A percentile compares a stretch with the other conserved stretches of the same genome.
Evolutionary conservation across 192 early-diverging fungal species (phyloP).

Genomic region (Spinellus fusiger): DNA sequence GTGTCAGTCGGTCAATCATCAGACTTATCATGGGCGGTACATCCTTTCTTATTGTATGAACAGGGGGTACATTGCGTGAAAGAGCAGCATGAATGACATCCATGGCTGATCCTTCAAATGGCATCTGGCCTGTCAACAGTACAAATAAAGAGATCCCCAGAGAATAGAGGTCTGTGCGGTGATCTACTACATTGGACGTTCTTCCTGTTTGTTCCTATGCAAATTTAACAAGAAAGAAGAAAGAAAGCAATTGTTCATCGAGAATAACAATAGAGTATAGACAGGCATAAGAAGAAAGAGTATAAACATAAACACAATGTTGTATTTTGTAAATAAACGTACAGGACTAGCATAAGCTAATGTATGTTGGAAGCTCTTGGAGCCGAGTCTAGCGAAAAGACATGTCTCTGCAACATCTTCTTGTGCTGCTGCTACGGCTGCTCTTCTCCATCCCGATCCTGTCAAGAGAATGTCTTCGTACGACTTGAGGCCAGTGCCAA

Average conservation of each 20-base stretch:
- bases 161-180: conserved; percentile 23
- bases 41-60: conserved; percentile 11
- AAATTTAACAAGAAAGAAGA: background rate
- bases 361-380: conserved; percentile 1
- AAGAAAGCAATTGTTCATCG: background rate
- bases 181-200: conserved; percentile 18
- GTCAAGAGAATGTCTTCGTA: conserved; percentile 17
- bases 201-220: conserved; percentile 22
- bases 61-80: conserved; percentile 11
- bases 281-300: background rate
- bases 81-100: conserved; percentile 12
- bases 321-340: no score
- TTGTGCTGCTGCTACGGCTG: background rate
- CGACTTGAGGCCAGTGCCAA: conserved; percentile 8
- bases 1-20: conserved; percentile 21
- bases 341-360: conserved; percentile 14
- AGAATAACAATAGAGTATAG: background rate
- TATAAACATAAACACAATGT: background rate
- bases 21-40: conserved; percentile 16
- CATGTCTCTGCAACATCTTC: background rate
- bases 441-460: conserved; percentile 1
- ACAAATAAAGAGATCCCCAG: conserved; percentile 23
- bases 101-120: conserved; percentile 15
- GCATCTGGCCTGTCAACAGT: conserved; percentile 4
- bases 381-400: background rate